These are phyloP conservation scores for Sutorius australiensis DNA, from an alignment of 768 basidiomycete species.

Conservation along the genomic window DNA sequence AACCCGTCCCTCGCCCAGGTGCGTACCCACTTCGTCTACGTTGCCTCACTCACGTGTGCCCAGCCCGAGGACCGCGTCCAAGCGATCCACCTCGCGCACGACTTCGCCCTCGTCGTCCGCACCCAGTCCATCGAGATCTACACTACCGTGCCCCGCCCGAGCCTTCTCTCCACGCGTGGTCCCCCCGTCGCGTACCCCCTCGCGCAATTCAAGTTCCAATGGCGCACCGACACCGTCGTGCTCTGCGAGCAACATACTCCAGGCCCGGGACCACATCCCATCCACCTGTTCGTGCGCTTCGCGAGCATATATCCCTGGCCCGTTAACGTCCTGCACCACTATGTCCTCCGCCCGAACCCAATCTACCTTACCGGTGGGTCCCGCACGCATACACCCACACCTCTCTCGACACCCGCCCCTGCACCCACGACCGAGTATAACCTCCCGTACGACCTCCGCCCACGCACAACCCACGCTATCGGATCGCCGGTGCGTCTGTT, in stretches of 20 bases:
- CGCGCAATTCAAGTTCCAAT: conserved; percentile 47
- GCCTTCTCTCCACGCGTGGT: conserved; percentile 11
- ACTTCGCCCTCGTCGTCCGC: conserved; percentile 46
- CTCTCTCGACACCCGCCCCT: background rate
- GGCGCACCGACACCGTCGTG: conserved; percentile 52
- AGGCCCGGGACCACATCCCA: conserved; percentile 18
- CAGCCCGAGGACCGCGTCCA: conserved; percentile 38
- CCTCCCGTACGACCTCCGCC: conserved; percentile 43
- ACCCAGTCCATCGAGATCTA: conserved; percentile 42
- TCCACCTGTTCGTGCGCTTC: conserved; percentile 58
- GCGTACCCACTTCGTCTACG: accelerated
- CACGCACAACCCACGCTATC: conserved; percentile 37
- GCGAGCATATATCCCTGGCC: conserved; percentile 64
- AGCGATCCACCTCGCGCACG: conserved; percentile 40
- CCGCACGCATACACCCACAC: background rate
- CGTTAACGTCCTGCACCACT: conserved; percentile 65
- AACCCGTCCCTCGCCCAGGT: conserved; percentile 35
- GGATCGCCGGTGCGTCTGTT: conserved; percentile 57
- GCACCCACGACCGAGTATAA: conserved; percentile 29
- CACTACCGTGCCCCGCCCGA: conserved; percentile 26
- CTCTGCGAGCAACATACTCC: conserved; percentile 32
- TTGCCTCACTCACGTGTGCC: background rate
- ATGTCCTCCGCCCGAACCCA: conserved; percentile 45
- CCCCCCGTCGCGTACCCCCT: conserved; percentile 40
- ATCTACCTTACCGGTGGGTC: conserved; percentile 23